Conservation (phyloP, 805 yeast species). For the Myxozyma sirexii region DNA sequence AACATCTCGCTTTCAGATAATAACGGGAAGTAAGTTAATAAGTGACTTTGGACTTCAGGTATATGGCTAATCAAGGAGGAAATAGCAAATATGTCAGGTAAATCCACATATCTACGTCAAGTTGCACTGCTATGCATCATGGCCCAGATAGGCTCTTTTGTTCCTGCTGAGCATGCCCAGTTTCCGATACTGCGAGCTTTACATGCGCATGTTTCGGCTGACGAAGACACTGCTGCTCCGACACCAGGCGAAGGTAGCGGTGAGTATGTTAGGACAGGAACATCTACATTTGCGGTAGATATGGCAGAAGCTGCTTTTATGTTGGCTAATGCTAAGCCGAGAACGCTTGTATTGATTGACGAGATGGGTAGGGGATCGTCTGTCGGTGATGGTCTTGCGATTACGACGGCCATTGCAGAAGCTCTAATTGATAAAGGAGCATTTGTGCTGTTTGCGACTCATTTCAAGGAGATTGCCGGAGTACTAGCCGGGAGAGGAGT, state of each 20-base stretch:
- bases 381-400: constrained; percentile 55
- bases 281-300: constrained; percentile 52
- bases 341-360: constrained; percentile 52
- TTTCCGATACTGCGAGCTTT: constrained; percentile 22
- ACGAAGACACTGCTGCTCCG: constrained; percentile 16
- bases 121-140: constrained; percentile 53
- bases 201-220: constrained; percentile 17
- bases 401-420: constrained; percentile 52
- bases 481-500: constrained; percentile 43
- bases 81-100: constrained; percentile 54
- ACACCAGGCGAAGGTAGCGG: constrained; percentile 46
- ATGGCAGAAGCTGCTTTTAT: constrained; percentile 54
- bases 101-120: constrained; percentile 59
- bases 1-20: constrained; percentile 50
- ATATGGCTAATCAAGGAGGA: not conserved
- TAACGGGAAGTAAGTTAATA: constrained; percentile 50
- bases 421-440: constrained; percentile 40
- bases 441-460: constrained; percentile 50
- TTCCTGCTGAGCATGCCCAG: constrained; percentile 37
- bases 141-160: constrained; percentile 60
- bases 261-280: constrained; percentile 41
- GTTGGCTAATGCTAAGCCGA: constrained; percentile 43
- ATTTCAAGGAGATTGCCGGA: constrained; percentile 49
- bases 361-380: constrained; percentile 61
- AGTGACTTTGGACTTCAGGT: not conserved